Percentiles rank a stretch among this genome's conserved stretches.
Conservation (phyloP, 1,284 basidiomycete species). For the Tylopilus sp. region DNA sequence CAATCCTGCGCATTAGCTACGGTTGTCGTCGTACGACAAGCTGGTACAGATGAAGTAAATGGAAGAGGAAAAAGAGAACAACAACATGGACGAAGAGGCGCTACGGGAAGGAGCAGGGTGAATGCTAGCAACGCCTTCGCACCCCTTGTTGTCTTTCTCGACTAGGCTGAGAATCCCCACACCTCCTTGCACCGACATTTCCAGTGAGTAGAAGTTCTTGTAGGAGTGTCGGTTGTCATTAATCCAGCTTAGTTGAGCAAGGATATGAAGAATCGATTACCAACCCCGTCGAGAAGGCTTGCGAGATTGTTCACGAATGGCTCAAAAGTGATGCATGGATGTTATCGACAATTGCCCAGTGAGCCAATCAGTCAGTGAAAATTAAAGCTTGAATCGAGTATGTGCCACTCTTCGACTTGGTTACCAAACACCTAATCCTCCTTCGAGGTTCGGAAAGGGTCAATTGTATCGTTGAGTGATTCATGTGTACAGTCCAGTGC, state of each 20-base stretch:
- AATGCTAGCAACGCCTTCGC: conserved; percentile 1
- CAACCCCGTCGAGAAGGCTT: no score
- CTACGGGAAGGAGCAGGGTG: not conserved
- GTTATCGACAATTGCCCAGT: conserved; percentile 8
- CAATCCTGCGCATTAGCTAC: not conserved
- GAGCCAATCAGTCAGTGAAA: conserved; percentile 6
- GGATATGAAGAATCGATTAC: no score
- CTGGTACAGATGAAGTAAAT: not conserved
- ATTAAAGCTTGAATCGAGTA: conserved; percentile 10
- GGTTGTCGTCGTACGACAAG: not conserved
- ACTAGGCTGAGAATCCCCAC: not conserved
- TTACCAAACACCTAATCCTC: not conserved
- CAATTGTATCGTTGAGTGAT: not conserved
- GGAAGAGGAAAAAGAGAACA: not conserved
- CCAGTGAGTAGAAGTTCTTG: not conserved
- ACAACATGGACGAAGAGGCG: not conserved
- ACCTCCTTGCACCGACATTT: not conserved
- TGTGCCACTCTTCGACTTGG: not conserved
- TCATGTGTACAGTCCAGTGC: not conserved
- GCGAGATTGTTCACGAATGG: no score
- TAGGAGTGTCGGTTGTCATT: not conserved
- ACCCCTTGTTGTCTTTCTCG: not conserved
- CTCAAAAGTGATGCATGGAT: no score
- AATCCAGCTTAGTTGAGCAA: not conserved
- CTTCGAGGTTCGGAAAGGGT: conserved; percentile 2